Evolutionary conservation across 495 filamentous ascomycete species (phyloP).

Genomic region (Penicillium bialowiezense): DNA sequence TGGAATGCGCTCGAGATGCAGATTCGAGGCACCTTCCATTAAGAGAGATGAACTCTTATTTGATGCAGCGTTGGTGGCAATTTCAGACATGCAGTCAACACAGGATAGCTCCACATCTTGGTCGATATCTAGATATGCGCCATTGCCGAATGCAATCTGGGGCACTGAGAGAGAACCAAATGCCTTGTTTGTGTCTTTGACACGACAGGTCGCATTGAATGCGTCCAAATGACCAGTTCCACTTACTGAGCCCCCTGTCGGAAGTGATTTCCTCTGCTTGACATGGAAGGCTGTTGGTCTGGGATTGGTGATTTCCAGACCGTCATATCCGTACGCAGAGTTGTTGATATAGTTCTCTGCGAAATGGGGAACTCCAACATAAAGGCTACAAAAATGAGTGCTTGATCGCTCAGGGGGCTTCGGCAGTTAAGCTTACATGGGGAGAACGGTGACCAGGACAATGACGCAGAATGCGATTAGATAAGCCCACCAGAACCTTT

Average conservation of each 20-base stretch:
- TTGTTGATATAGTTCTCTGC: slow-evolving; percentile 29
- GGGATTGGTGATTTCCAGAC: slow-evolving; percentile 25
- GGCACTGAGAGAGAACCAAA: slow-evolving; percentile 26
- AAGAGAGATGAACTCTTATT: slow-evolving; percentile 22
- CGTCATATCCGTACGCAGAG: slow-evolving; percentile 21
- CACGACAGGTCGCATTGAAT: slow-evolving; percentile 24
- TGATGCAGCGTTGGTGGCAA: slow-evolving; percentile 21
- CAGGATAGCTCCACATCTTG: slow-evolving; percentile 29
- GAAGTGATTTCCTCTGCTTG: slow-evolving; percentile 15
- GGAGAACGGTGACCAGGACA: slow-evolving; percentile 23
- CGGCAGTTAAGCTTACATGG: slow-evolving; percentile 16
- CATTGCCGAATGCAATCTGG: slow-evolving; percentile 16
- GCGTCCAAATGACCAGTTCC: slow-evolving; percentile 25
- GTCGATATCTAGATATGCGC: slow-evolving; percentile 19
- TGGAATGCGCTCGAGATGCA: slow-evolving; percentile 23
- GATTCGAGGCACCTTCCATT: slow-evolving; percentile 19
- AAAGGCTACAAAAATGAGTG: slow-evolving; percentile 13
- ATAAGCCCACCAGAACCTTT: slow-evolving; percentile 33
- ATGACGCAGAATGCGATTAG: slow-evolving; percentile 17
- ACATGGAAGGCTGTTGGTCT: slow-evolving; percentile 23
- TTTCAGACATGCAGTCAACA: slow-evolving; percentile 24
- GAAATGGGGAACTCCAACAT: slow-evolving; percentile 29
- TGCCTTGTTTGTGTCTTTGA: slow-evolving; percentile 10
- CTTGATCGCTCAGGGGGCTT: neutral
- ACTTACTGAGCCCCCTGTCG: slow-evolving; percentile 22